Conservation (phyloP, 108 stramenopile species). For the Seminavis robusta region DNA sequence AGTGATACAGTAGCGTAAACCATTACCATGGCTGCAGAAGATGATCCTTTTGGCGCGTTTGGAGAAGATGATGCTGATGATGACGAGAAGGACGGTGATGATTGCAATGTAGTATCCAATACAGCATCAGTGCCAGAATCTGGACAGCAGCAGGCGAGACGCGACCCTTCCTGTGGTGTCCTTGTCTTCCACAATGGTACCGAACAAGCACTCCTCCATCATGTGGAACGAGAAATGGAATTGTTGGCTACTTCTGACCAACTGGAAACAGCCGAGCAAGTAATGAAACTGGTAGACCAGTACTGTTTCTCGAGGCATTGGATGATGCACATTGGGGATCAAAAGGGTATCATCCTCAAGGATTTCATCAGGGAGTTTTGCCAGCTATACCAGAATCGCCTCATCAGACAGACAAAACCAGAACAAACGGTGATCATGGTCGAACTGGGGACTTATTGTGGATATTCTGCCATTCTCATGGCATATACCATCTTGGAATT, state of each 20-base stretch:
- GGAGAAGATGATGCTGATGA: slow-evolving; percentile 30
- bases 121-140: not conserved
- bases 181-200: slow-evolving; percentile 56
- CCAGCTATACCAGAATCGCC: not conserved
- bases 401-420: slow-evolving; percentile 9
- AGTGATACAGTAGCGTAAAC: too few species aligned
- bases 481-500: slow-evolving; percentile 26
- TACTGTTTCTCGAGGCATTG: slow-evolving; percentile 79
- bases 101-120: not conserved
- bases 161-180: slow-evolving; percentile 52
- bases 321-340: slow-evolving; percentile 91
- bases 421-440: slow-evolving; percentile 35
- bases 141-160: slow-evolving; percentile 3
- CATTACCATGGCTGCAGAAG: slow-evolving; percentile 4
- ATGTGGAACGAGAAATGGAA: slow-evolving; percentile 23
- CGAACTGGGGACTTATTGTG: slow-evolving; percentile 89
- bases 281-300: slow-evolving; percentile 55
- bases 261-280: slow-evolving; percentile 4
- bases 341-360: slow-evolving; percentile 61
- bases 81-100: slow-evolving; percentile 3
- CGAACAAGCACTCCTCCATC: slow-evolving; percentile 53
- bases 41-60: slow-evolving; percentile 46
- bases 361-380: too few species aligned
- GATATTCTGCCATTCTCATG: slow-evolving; percentile 70
- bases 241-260: not conserved